Evolutionary conservation across 345 rosid species (phyloP).

Genomic region (Sonneratia caseolaris): DNA sequence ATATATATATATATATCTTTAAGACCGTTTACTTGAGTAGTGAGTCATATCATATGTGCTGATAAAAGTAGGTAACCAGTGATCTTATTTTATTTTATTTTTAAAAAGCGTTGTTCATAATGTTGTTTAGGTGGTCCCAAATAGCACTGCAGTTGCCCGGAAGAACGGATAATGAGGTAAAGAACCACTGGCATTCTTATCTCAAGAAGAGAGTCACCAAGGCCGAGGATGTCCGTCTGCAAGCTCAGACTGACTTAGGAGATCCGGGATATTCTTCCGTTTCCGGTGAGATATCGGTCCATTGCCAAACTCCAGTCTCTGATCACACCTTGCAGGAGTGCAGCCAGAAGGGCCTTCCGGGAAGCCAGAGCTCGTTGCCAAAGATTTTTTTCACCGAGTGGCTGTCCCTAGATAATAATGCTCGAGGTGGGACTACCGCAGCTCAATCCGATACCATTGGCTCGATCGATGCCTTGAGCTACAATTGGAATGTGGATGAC

Average conservation of each 20-base stretch:
- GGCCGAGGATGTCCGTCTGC: neutral
- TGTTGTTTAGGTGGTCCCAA: constrained; percentile 61
- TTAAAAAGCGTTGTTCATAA: neutral
- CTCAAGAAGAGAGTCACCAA: constrained; percentile 21
- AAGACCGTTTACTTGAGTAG: too few relatives aligned
- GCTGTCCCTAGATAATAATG: constrained; percentile 11
- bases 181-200: constrained; percentile 89
- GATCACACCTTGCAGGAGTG: neutral
- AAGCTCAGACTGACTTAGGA: neutral
- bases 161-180: constrained; percentile 92
- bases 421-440: constrained; percentile 7
- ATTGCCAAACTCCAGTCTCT: neutral
- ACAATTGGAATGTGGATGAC: constrained; percentile 19
- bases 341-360: neutral
- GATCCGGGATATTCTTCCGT: neutral
- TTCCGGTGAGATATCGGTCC: constrained; percentile 2
- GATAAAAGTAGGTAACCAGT: neutral
- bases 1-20: too few relatives aligned
- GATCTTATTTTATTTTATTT: too few relatives aligned
- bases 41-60: neutral
- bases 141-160: constrained; percentile 84
- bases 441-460: constrained; percentile 10
- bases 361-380: constrained; percentile 7
- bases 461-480: constrained; percentile 11
- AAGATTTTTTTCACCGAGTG: constrained; percentile 16